A percentile compares a stretch with the other conserved stretches of the same genome.
phyloP scores from a whole-genome alignment of 2,329 filamentous ascomycete species.

The Talaromyces amestolkiae region DNA sequence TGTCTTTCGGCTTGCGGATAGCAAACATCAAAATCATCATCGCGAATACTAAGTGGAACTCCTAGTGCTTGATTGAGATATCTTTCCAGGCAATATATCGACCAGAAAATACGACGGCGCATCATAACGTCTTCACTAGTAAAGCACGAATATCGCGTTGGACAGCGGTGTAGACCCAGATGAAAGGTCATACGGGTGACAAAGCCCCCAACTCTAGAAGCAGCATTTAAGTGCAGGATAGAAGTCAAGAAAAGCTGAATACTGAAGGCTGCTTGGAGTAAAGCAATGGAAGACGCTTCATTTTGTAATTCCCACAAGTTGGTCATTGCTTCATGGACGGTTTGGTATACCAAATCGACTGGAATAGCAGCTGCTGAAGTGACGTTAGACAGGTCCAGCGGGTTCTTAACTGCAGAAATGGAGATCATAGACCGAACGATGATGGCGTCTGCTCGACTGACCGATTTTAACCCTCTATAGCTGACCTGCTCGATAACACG shows the following conservation, averaged over 20 bases:
- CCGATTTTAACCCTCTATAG: neutral
- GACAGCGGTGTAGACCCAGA: neutral
- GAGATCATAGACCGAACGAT: neutral
- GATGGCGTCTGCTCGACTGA: neutral
- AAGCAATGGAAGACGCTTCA: neutral
- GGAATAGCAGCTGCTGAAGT: neutral
- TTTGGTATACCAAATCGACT: neutral
- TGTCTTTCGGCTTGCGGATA: slow-evolving; percentile 2
- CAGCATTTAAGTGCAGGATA: neutral
- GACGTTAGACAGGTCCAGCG: neutral
- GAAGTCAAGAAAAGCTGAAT: neutral
- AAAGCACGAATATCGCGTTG: neutral
- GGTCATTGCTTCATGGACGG: neutral
- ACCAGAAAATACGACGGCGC: slow-evolving; percentile 1
- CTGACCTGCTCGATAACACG: neutral
- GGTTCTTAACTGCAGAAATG: neutral
- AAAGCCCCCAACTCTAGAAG: neutral
- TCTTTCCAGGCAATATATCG: neutral
- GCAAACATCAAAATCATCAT: neutral
- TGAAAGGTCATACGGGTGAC: neutral
- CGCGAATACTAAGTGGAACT: neutral
- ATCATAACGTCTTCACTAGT: neutral
- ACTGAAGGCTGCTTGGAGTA: neutral
- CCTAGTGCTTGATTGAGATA: slow-evolving; percentile 1
- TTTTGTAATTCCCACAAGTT: neutral